Percentiles rank a stretch among this genome's conserved stretches.
phyloP scores from a whole-genome alignment of 257 asterid genomes.

The Solanum phureja region DNA sequence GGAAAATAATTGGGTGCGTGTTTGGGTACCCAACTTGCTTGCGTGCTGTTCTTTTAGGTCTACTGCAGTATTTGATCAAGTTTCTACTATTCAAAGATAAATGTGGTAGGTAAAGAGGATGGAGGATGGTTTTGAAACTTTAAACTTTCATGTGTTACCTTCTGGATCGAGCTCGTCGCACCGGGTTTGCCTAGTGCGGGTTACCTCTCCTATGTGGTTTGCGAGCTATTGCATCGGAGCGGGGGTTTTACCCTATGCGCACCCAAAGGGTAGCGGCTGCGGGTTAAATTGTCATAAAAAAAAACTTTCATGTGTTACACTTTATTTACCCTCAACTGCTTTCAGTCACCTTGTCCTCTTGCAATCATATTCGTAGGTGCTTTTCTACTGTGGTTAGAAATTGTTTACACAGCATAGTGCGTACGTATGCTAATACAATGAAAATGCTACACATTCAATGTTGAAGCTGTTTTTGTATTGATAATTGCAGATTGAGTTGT shows the following conservation, averaged over 20 bases:
- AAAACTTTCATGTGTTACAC: not conserved
- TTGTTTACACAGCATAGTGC: not conserved
- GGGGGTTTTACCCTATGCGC: too few species aligned
- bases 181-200: too few species aligned
- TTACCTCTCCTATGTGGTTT: too few species aligned
- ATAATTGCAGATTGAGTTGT: conserved; percentile 66
- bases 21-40: not conserved
- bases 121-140: not conserved
- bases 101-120: not conserved
- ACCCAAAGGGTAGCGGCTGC: too few species aligned
- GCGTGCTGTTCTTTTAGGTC: not conserved
- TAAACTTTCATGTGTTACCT: not conserved
- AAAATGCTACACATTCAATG: not conserved
- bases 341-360: not conserved
- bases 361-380: not conserved
- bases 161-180: too few species aligned
- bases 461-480: not conserved
- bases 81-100: not conserved
- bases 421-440: not conserved
- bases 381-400: not conserved
- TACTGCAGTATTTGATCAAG: not conserved
- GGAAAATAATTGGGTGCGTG: not conserved
- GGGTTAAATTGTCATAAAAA: too few species aligned
- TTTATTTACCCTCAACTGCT: not conserved
- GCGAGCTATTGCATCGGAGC: too few species aligned